Percentiles rank a stretch among this genome's conserved stretches.
phyloP scores from a whole-genome alignment of 139 green algal genomes.

The Dunaliella primolecta region DNA sequence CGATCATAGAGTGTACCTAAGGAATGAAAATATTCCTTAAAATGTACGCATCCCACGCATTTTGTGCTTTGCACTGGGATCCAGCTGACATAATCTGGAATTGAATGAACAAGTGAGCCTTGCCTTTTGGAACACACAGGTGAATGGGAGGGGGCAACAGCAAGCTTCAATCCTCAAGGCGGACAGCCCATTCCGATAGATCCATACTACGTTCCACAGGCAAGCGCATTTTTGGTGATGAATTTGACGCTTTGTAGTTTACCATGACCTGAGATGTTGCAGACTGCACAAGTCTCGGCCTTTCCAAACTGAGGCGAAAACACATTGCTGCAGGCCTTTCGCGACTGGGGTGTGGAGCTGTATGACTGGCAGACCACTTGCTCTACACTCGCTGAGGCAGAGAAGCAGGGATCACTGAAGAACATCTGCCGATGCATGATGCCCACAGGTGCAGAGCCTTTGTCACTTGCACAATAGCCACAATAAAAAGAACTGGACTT shows the following conservation, averaged over 20 bases:
- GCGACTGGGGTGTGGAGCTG: slow-evolving; percentile 55
- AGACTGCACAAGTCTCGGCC: no score
- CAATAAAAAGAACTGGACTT: no score
- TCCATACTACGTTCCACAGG: neutral
- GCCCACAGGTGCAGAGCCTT: slow-evolving; percentile 60
- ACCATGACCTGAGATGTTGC: no score
- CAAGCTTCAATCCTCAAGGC: slow-evolving; percentile 7
- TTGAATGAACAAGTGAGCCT: no score
- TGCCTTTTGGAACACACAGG: no score
- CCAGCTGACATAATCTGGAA: no score
- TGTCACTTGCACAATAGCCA: no score
- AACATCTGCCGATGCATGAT: slow-evolving; percentile 49
- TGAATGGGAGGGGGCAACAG: slow-evolving; percentile 20
- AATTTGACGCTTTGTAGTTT: slow-evolving; percentile 11
- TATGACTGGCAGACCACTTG: slow-evolving; percentile 65
- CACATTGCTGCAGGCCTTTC: slow-evolving; percentile 1
- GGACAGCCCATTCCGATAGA: neutral
- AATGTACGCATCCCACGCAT: no score
- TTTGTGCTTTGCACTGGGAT: no score
- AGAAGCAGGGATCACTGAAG: neutral
- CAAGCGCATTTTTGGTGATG: neutral
- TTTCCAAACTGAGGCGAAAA: no score
- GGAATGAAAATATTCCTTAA: no score
- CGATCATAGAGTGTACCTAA: no score
- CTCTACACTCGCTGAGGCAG: neutral